These are phyloP conservation scores for Phytopythium delawarense DNA, from an alignment of 352 stramenopile genomes.

Conservation along the genomic window DNA sequence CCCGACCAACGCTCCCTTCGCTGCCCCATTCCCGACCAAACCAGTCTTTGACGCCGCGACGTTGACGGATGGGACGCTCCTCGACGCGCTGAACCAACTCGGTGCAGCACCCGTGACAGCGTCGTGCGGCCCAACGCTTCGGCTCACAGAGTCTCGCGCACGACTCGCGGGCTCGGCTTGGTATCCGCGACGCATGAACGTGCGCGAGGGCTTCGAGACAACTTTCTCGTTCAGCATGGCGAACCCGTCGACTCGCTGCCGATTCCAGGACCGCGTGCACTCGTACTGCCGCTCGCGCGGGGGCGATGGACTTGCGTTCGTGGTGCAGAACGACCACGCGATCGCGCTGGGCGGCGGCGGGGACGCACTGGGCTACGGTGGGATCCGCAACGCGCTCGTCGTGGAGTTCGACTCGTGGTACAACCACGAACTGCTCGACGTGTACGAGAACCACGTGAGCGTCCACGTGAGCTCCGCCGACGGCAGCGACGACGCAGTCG, in stretches of 20 bases:
- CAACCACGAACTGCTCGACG: conserved; percentile 84
- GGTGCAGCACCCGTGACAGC: conserved; percentile 27
- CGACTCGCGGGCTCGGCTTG: conserved; percentile 84
- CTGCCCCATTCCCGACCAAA: conserved; percentile 41
- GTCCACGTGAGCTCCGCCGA: conserved; percentile 56
- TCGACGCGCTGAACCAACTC: neutral
- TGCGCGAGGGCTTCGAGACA: conserved; percentile 90
- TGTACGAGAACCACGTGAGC: conserved; percentile 92
- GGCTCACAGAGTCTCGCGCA: conserved; percentile 72
- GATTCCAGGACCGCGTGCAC: conserved; percentile 83
- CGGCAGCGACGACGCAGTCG: neutral
- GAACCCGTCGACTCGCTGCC: conserved; percentile 84
- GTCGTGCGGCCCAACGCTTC: conserved; percentile 62
- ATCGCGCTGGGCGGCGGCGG: conserved; percentile 64
- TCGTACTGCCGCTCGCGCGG: conserved; percentile 78
- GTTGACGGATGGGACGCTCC: conserved; percentile 6
- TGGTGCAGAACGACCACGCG: conserved; percentile 76
- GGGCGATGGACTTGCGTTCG: conserved; percentile 78
- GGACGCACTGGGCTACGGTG: conserved; percentile 83
- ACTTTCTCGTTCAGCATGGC: conserved; percentile 80
- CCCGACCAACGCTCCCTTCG: conserved; percentile 37
- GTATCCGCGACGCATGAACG: conserved; percentile 88
- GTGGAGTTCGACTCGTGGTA: conserved; percentile 94
- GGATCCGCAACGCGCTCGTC: conserved; percentile 78
- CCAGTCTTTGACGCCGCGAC: conserved; percentile 23